Percentiles rank a stretch among this genome's conserved stretches.
phyloP scores from a whole-genome alignment of 768 basidiomycete genomes.

The Xerocomus potaroensis region DNA sequence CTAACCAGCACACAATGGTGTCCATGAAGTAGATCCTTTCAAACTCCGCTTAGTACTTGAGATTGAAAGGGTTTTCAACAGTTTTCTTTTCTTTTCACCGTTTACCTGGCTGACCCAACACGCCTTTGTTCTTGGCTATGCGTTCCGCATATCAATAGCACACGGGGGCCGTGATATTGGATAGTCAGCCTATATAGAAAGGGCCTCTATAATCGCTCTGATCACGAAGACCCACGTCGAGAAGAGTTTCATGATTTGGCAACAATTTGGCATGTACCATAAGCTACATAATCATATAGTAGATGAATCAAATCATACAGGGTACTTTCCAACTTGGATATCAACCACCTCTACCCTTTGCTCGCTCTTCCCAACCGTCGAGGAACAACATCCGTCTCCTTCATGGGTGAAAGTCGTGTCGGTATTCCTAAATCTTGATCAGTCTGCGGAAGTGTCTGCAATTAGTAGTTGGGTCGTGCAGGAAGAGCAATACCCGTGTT shows the following conservation, averaged over 20 bases:
- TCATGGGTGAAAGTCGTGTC: slow-evolving; percentile 62
- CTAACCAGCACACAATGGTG: slow-evolving; percentile 18
- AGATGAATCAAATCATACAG: not conserved
- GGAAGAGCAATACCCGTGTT: slow-evolving; percentile 31
- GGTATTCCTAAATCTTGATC: slow-evolving; percentile 57
- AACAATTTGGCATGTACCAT: slow-evolving; percentile 26
- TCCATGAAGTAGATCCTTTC: slow-evolving; percentile 12
- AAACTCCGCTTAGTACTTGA: slow-evolving; percentile 24
- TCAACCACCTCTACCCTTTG: slow-evolving; percentile 13
- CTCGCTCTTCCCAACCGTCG: slow-evolving; percentile 34
- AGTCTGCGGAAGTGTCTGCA: slow-evolving; percentile 17
- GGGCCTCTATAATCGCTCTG: slow-evolving; percentile 82
- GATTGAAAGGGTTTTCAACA: not conserved
- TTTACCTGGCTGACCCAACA: slow-evolving; percentile 45
- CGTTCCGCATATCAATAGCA: slow-evolving; percentile 57
- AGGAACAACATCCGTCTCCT: slow-evolving; percentile 49
- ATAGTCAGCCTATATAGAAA: slow-evolving; percentile 47
- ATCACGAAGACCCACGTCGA: slow-evolving; percentile 65
- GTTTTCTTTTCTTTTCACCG: slow-evolving; percentile 24
- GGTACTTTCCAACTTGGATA: not conserved
- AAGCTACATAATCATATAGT: not conserved
- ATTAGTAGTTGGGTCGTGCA: not conserved
- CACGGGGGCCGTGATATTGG: slow-evolving; percentile 37
- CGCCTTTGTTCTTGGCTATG: slow-evolving; percentile 45
- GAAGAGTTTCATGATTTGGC: slow-evolving; percentile 87